Base-by-base conservation (phyloP, 371 early-diverging fungal species). In the Mucor piriformis region DNA sequence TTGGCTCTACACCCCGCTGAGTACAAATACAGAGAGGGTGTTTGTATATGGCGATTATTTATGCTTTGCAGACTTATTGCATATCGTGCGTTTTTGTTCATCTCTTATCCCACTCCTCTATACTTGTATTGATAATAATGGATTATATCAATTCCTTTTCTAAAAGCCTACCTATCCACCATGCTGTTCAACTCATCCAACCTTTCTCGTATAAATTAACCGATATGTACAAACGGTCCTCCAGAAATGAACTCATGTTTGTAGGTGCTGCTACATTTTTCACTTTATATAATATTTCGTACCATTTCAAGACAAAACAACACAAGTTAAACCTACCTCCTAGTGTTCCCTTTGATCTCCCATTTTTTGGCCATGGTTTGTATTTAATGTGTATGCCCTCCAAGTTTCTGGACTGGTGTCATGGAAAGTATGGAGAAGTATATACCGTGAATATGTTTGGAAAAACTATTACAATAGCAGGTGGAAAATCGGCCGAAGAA, bases 331-430 rank as follows among this genome's bases (percentile, higher is more conserved):
- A 64, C n/a, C n/a, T 61, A 10, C 77, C 77, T 15, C 77, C 74
- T 16, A 64, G 49, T n/a, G 74, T 72, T 12, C 64, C 65, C 37
- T 74, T 65, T 40, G 47, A 60, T 18, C 37, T 73, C 5, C 77
- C 77, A n/a, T 18, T 77, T 0, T 3, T 77, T 18, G 77, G 77
- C 6, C 77, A 77, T 34, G 59, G 66, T 10, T 49, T 72, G 11
- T 73, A 74, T 38, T 10, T 74, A 12, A 37, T 63, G 12, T 23
- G 42, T n/a, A 54, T 61, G 15, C 32, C 64, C n/a, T 35, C 54
- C n/a, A 55, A 64, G 18, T 77, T 77, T 56, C 21, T 77, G 1
- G 72, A 77, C 42, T 73, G 72, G 70, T 77, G 77, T 24, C 35
- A 43, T 13, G 16, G 18, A 8, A 72, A 48, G 3, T 77, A 77